Evolutionary conservation across 2,329 filamentous ascomycete species (phyloP).

Genomic region (Nigrospora osmanthi): DNA sequence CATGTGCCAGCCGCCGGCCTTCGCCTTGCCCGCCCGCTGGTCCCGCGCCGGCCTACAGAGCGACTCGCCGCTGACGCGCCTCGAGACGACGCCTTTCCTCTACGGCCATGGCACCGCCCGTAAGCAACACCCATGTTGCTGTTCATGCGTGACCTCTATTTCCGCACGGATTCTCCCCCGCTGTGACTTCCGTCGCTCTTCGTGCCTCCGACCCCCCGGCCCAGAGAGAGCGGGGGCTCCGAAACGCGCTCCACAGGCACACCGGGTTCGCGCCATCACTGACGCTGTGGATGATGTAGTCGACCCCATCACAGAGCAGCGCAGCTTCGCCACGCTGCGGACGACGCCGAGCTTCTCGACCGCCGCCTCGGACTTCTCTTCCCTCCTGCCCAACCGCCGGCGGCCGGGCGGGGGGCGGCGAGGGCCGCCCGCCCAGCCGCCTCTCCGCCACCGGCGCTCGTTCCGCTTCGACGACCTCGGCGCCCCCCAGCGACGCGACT

Average conservation of each 20-base stretch:
- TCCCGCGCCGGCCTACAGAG: neutral
- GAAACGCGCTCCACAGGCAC: too few relatives aligned
- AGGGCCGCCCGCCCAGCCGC: neutral
- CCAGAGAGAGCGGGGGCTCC: too few relatives aligned
- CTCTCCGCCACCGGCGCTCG: neutral
- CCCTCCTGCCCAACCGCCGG: neutral
- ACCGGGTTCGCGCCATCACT: too few relatives aligned
- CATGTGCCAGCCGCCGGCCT: too few relatives aligned
- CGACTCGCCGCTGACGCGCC: neutral
- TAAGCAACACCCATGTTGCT: too few relatives aligned
- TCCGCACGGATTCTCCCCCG: too few relatives aligned
- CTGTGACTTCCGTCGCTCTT: too few relatives aligned
- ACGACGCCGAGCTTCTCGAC: neutral
- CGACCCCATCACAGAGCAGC: constrained; percentile 1
- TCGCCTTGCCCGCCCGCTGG: too few relatives aligned
- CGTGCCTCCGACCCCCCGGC: too few relatives aligned
- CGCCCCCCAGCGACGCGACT: too few relatives aligned
- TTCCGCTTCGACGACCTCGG: neutral
- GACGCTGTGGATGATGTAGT: neutral
- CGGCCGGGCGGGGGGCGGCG: neutral
- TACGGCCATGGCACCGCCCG: neutral
- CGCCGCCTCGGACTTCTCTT: neutral
- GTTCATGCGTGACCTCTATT: too few relatives aligned
- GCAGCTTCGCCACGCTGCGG: neutral
- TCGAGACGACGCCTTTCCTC: neutral